Percentiles rank a stretch among this genome's conserved stretches.
phyloP scores from a whole-genome alignment of 768 basidiomycete genomes.

The Panaeolus cyanescens region DNA sequence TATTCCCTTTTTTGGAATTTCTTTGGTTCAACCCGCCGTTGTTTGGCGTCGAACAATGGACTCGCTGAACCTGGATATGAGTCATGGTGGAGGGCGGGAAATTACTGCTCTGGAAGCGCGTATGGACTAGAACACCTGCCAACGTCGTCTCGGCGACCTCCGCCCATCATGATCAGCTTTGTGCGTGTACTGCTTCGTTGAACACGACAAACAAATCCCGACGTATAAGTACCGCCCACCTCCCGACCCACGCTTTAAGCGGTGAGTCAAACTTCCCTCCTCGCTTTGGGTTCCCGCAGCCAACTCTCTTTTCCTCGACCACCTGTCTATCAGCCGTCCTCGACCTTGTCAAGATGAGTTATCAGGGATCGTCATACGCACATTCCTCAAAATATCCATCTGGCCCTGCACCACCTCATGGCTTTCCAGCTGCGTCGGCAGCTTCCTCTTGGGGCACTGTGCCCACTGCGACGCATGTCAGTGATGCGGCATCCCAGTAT shows the following conservation, averaged over 20 bases:
- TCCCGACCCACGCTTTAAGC: neutral
- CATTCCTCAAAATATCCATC: neutral
- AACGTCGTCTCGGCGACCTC: neutral
- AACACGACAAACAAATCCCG: neutral
- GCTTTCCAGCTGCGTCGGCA: neutral
- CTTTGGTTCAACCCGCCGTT: neutral
- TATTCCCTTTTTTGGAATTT: neutral
- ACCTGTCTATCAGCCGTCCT: neutral
- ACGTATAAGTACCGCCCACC: neutral
- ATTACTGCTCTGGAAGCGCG: neutral
- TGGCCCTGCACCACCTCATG: neutral
- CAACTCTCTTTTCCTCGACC: neutral
- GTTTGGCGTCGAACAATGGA: neutral
- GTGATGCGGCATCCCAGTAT: neutral
- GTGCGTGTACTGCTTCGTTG: neutral
- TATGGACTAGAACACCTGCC: neutral
- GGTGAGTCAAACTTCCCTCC: slow-evolving; percentile 1
- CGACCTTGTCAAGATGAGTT: neutral
- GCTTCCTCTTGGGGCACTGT: neutral
- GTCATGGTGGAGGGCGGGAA: neutral
- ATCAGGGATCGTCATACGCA: neutral
- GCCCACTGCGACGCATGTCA: neutral
- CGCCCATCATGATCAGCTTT: neutral
- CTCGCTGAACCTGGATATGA: neutral
- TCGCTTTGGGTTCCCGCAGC: neutral